Evolutionary conservation across 805 yeast genomes (phyloP), one percentile per base, ranked within the genome.

Genomic region (Nakazawaea peltata): DNA sequence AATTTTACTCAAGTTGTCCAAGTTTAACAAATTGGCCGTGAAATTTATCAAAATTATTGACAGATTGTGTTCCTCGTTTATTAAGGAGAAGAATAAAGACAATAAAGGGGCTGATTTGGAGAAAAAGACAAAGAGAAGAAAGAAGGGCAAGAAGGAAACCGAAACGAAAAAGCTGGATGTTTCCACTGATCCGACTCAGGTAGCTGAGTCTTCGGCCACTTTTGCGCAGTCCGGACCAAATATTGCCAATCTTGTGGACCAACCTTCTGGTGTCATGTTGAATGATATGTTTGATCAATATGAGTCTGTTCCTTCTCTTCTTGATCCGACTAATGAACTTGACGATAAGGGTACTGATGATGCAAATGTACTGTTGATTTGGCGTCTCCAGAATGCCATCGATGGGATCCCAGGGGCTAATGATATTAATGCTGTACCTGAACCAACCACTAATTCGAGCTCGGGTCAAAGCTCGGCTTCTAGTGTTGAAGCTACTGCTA

Each of bases 41-140:
- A 66, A 65, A 41, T 63, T 71, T 42, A 56, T 64, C 33, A 56
- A 59, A 18, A 61, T 69, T 37, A 69, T 71, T 36, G 69, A 69
- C 38, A 61, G 63, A 28, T 48, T 71, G 24, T 52, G 59, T 43
- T 23, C 32, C 10, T 35, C 41, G 7, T 29, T 37, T 26, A 34
- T 30, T 15, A 33, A 25, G n/a, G n/a, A n/a, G n/a, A n/a, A n/a
- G n/a, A n/a, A n/a, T 15, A 21, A 21, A 7, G 17, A 24, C 14
- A 32, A 29, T 31, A 26, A 18, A 11, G 19, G 5, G 6, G n/a
- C 17, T 13, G 29, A 27, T 19, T n/a, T 9, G 27, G 27, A 25
- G 6, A 9, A 25, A 25, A 13, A 28, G 19, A 14, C 17, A 5
- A 5, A 6, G n/a, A 27, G 10, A 7, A 10, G 6, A 7, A 12